phyloP scores from a whole-genome alignment of 2,329 filamentous ascomycete species.

The Colletotrichum salicis region DNA sequence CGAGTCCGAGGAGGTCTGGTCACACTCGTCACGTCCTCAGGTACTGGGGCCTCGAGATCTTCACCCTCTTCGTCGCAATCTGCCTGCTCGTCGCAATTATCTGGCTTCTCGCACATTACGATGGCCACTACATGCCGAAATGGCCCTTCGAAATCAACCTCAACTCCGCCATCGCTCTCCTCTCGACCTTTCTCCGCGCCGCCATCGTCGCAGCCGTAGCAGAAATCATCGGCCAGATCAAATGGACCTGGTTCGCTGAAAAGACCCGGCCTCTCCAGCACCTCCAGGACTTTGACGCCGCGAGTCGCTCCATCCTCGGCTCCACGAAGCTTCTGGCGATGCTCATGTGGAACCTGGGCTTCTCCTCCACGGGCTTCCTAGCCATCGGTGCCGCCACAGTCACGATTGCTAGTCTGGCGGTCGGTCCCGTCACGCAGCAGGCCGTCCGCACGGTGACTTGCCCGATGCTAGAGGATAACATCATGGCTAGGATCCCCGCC shows the following conservation, averaged over 20 bases:
- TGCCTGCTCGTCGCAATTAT: slow-evolving; percentile 21
- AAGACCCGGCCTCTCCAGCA: slow-evolving; percentile 41
- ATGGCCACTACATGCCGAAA: slow-evolving; percentile 34
- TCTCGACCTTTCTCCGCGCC: slow-evolving; percentile 36
- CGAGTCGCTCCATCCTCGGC: slow-evolving; percentile 43
- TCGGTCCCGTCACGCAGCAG: slow-evolving; percentile 47
- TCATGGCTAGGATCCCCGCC: neutral
- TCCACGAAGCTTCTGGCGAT: slow-evolving; percentile 40
- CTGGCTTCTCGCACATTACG: slow-evolving; percentile 21
- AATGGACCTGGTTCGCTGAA: slow-evolving; percentile 46
- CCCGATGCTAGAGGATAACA: neutral
- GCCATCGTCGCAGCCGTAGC: slow-evolving; percentile 42
- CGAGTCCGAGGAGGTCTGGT: neutral
- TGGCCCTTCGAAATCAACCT: slow-evolving; percentile 41
- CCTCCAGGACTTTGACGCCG: slow-evolving; percentile 45
- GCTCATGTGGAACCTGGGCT: slow-evolving; percentile 23
- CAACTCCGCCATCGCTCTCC: slow-evolving; percentile 37
- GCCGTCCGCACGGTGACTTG: slow-evolving; percentile 39
- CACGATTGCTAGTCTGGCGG: slow-evolving; percentile 42
- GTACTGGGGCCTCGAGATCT: slow-evolving; percentile 26
- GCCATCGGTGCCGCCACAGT: slow-evolving; percentile 38
- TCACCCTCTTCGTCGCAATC: slow-evolving; percentile 10
- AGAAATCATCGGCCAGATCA: slow-evolving; percentile 45
- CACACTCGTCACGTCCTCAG: slow-evolving; percentile 11
- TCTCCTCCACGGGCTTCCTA: slow-evolving; percentile 29